These are phyloP conservation scores for Pecoramyces ruminantium DNA, from an alignment of 192 early-diverging fungal genomes.

Conservation along the genomic window DNA sequence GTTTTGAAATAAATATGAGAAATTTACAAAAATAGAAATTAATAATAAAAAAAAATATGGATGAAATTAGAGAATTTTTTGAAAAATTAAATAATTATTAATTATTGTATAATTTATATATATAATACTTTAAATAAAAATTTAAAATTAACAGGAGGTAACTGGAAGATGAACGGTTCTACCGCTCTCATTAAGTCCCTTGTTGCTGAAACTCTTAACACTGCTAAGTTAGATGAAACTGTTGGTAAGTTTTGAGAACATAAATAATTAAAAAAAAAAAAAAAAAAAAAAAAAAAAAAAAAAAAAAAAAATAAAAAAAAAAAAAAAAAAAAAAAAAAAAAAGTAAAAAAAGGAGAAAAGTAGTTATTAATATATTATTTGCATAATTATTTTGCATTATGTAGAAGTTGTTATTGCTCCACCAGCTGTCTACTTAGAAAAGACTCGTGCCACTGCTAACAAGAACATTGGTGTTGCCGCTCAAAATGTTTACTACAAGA, in stretches of 20 bases:
- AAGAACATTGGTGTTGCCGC: conserved; percentile 76
- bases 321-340: background rate
- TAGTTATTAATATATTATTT: background rate
- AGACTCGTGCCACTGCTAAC: conserved; percentile 38
- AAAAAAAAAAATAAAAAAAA: background rate
- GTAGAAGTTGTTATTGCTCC: conserved; percentile 94
- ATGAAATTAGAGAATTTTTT: no score
- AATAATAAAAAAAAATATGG: no score
- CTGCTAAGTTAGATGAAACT: conserved; percentile 30
- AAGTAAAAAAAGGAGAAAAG: background rate
- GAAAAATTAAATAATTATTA: no score
- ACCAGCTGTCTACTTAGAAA: conserved; percentile 75
- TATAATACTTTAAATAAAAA: background rate
- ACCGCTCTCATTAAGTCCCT: conserved; percentile 53
- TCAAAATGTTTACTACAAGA: conserved; percentile 80
- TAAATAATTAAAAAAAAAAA: background rate
- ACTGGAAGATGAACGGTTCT: conserved; percentile 98
- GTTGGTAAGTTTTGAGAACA: conserved; percentile 35
- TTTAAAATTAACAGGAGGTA: conserved; percentile 5
- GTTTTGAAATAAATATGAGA: background rate
- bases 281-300: background rate
- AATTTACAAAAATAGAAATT: background rate
- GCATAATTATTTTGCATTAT: conserved; percentile 1
- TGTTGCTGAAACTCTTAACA: conserved; percentile 54
- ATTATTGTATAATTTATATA: no score